Conservation (phyloP, 768 basidiomycete species). For the Glaciozyma antarctica region DNA sequence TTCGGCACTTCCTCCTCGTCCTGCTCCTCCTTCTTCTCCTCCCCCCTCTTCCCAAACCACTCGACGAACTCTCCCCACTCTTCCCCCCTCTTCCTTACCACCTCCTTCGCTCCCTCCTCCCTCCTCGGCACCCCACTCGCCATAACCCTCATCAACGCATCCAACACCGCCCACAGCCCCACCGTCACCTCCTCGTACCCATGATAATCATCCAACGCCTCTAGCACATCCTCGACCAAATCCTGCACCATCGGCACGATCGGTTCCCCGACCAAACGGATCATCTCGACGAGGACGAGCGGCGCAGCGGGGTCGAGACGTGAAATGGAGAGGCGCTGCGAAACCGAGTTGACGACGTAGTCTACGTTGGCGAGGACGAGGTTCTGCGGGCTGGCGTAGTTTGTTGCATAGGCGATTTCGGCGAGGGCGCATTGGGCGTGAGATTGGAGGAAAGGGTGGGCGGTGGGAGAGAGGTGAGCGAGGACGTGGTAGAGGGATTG, state of each 20-base stretch:
- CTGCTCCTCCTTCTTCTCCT: conserved; percentile 35
- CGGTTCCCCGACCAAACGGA: conserved; percentile 74
- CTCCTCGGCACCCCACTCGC: conserved; percentile 37
- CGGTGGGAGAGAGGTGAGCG: conserved; percentile 68
- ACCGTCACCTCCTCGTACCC: conserved; percentile 81
- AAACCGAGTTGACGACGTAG: conserved; percentile 84
- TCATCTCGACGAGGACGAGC: conserved; percentile 71
- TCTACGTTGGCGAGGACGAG: conserved; percentile 90
- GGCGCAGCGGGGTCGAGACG: conserved; percentile 83
- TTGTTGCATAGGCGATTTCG: conserved; percentile 61
- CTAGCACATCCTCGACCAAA: conserved; percentile 94
- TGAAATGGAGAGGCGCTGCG: conserved; percentile 61
- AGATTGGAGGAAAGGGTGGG: conserved; percentile 53
- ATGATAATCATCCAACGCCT: conserved; percentile 89
- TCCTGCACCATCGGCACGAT: conserved; percentile 84
- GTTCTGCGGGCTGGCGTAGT: conserved; percentile 81
- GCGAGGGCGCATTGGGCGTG: conserved; percentile 67
- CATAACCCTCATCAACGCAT: conserved; percentile 72
- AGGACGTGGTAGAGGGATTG: conserved; percentile 75
- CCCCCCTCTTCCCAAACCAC: conserved; percentile 48
- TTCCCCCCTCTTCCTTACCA: conserved; percentile 23
- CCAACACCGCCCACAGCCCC: conserved; percentile 74
- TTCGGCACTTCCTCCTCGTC: conserved; percentile 38
- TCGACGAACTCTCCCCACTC: conserved; percentile 46
- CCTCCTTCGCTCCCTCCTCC: conserved; percentile 33